phyloP scores from a whole-genome alignment of 768 basidiomycete species.

The Baorangia bicolor region DNA sequence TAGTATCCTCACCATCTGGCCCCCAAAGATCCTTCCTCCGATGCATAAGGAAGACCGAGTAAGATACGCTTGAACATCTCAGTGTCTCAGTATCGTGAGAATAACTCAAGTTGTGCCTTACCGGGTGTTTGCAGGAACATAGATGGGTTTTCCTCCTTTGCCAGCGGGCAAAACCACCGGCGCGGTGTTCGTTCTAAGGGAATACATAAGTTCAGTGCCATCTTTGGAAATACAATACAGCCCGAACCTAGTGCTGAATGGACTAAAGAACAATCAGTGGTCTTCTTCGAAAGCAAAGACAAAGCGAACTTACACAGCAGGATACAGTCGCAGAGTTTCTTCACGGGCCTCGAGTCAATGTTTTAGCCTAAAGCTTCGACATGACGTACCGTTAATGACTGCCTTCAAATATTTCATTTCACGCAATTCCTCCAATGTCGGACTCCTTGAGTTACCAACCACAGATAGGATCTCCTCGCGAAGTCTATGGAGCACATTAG shows the following conservation, averaged over 20 bases:
- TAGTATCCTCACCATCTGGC: no score
- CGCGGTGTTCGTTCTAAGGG: conserved; percentile 22
- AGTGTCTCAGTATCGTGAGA: neutral
- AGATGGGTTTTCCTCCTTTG: conserved; percentile 30
- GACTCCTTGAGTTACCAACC: conserved; percentile 27
- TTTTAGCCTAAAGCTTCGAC: neutral
- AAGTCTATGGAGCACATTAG: conserved; percentile 28
- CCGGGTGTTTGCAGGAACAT: conserved; percentile 34
- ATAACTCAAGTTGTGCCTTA: conserved; percentile 4
- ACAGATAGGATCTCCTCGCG: conserved; percentile 30
- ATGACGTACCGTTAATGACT: conserved; percentile 34
- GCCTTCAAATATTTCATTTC: conserved; percentile 43
- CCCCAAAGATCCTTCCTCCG: no score
- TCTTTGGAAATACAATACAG: neutral
- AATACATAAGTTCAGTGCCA: neutral
- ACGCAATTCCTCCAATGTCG: conserved; percentile 32
- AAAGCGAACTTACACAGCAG: conserved; percentile 30
- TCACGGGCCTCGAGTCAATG: conserved; percentile 2
- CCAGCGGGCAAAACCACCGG: conserved; percentile 26
- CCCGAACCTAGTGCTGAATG: conserved; percentile 26
- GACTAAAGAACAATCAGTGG: conserved; percentile 18
- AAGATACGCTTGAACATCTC: conserved; percentile 29
- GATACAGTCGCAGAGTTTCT: conserved; percentile 33
- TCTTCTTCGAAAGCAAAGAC: neutral
- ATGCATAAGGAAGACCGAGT: no score